These are phyloP conservation scores for Phytopythium litorale DNA, from an alignment of 352 stramenopile genomes.

Conservation along the genomic window DNA sequence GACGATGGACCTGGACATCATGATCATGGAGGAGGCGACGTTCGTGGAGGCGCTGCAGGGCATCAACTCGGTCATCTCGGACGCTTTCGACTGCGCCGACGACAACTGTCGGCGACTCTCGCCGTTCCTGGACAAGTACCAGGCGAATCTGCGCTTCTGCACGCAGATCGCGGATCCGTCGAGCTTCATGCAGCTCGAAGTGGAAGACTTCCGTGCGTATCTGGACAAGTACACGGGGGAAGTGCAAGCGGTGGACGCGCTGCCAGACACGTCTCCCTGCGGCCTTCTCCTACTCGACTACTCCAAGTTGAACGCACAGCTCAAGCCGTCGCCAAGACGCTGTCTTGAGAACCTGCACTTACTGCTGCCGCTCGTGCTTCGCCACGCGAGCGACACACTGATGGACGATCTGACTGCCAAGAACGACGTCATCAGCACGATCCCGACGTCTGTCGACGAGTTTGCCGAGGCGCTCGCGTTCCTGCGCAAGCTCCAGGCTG, in stretches of 20 bases:
- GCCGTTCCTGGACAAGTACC: slow-evolving; percentile 72
- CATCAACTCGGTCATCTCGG: slow-evolving; percentile 45
- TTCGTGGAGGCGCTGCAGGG: slow-evolving; percentile 59
- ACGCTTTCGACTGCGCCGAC: slow-evolving; percentile 47
- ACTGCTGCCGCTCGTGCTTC: slow-evolving; percentile 56
- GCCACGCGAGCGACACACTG: slow-evolving; percentile 51
- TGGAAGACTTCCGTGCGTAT: slow-evolving; percentile 59
- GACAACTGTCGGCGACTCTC: slow-evolving; percentile 57
- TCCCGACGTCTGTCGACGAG: slow-evolving; percentile 65
- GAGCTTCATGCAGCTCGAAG: slow-evolving; percentile 21
- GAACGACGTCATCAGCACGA: slow-evolving; percentile 70
- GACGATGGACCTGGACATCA: slow-evolving; percentile 67
- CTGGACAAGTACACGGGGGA: slow-evolving; percentile 66
- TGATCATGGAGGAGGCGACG: slow-evolving; percentile 67
- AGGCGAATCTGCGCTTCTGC: slow-evolving; percentile 67
- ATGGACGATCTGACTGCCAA: slow-evolving; percentile 47
- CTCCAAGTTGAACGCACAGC: slow-evolving; percentile 38
- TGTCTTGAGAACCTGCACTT: slow-evolving; percentile 57
- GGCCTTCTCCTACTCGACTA: slow-evolving; percentile 62
- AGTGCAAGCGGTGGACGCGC: slow-evolving; percentile 43
- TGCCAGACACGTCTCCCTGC: slow-evolving; percentile 41
- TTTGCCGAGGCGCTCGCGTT: slow-evolving; percentile 60
- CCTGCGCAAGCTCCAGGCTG: slow-evolving; percentile 44
- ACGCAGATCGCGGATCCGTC: slow-evolving; percentile 26
- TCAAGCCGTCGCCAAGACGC: slow-evolving; percentile 65